Base-by-base conservation (phyloP, 495 filamentous ascomycete genomes). In the Trypethelium eluteriae region DNA sequence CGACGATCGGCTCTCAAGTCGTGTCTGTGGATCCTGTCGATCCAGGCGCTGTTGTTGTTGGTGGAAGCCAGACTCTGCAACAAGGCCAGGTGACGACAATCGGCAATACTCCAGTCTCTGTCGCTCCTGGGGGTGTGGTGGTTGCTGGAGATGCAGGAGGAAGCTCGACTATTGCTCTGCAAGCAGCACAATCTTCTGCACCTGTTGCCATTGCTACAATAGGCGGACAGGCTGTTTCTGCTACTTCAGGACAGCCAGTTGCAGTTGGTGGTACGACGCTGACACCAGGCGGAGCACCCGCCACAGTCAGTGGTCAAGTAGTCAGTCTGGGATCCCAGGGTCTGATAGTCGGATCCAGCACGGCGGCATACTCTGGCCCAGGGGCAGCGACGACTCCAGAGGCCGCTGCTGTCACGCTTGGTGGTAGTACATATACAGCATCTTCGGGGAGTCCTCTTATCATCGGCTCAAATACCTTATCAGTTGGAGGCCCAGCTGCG, bases 291-390 rank as follows among this genome's bases (percentile, higher is more conserved):
- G 62, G 62, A 41, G 36, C 62, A 63, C 36, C 62, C 2, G 62
- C 18, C 36, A 63, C 62, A 35, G 10, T 41, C 11, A 16, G 16
- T 16, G 62, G 62, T 47, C 62, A 63, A 35, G 62, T 32, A 38
- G 38, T 63, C 36, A 63, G 62, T 35, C 38, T 63, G 3, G 62
- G 39, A 47, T 63, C 62, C 3, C 62, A 63, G 18, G 62, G 62
- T 35, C n/a, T 63, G 11, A 35, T 63, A 4, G 62, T 63, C 44
- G 62, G 62, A 12, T 59, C 53, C 34, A 59, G 53, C 14, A 59
- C 53, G 7, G 53, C 53, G 34, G 53, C 18, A 10, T 59, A 59
- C 36, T 35, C 53, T 36, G 18, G 5, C 36, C 5, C 53, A n/a
- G 32, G 25, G 18, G 3, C 32, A 59, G 7, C 53, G 18, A 36